Conservation (phyloP, 2,329 filamentous ascomycete genomes). For the Penicillium sp. region DNA sequence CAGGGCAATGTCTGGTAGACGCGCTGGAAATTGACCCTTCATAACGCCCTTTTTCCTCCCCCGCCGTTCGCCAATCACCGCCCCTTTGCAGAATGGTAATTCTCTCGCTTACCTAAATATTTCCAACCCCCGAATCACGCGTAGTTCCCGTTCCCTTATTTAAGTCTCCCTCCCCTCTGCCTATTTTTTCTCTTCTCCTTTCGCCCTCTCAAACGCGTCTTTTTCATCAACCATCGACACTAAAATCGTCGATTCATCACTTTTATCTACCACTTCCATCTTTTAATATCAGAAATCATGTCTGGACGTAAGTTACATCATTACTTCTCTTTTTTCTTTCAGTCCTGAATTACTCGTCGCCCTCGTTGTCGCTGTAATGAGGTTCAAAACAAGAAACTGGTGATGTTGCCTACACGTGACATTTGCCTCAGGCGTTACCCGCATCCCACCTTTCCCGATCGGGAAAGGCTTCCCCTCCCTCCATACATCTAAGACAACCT, state of each 20-base stretch:
- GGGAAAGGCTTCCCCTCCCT: constrained; percentile 1
- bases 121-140: constrained; percentile 25
- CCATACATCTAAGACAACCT: constrained; percentile 9
- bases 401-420: constrained; percentile 25
- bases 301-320: constrained; percentile 42
- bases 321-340: constrained; percentile 3
- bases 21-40: constrained; percentile 41
- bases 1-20: constrained; percentile 16
- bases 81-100: constrained; percentile 26
- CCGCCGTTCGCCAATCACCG: constrained; percentile 37
- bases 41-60: constrained; percentile 40
- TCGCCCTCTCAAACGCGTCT: constrained; percentile 16
- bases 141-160: constrained; percentile 35
- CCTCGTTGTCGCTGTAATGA: constrained; percentile 9
- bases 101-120: constrained; percentile 26
- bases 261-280: constrained; percentile 16
- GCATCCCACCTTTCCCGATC: constrained; percentile 12
- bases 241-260: constrained; percentile 2
- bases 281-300: constrained; percentile 31
- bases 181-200: constrained; percentile 16
- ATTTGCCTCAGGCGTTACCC: constrained; percentile 24
- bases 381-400: constrained; percentile 7
- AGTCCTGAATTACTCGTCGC: not conserved
- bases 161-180: constrained; percentile 26
- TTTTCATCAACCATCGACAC: constrained; percentile 19